Base-by-base conservation (phyloP, 208 protist species). In the Leishmania turanica region DNA sequence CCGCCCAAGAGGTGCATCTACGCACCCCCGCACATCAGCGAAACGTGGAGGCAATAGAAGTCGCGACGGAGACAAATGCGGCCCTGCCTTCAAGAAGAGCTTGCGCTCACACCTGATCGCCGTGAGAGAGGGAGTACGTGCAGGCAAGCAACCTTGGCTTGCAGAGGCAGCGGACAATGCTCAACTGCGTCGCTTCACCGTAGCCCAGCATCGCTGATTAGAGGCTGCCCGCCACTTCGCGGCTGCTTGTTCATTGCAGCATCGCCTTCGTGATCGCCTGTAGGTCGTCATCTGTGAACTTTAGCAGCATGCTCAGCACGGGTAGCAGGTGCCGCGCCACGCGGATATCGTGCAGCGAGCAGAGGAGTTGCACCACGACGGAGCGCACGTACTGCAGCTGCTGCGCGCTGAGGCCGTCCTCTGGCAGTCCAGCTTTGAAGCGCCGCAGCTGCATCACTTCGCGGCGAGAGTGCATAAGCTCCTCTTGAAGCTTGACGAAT, bases 321-420 rank as follows among this genome's bases (percentile, higher is more conserved):
- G 95, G 95, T 7, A 98, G 85, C 21, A 97, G 82, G 56, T 90
- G 88, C 81, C 83, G 82, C 6, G 87, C 84, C 9, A 97, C 87
- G 53, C 54, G 71, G 1, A 82, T 78, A 58, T 97, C 88, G 53
- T 65, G 77, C 27, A 83, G 80, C n/a, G 88, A 86, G 80, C 89
- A 93, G 21, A 98, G 85, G 1, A 96, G 75, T 65, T 91, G 90
- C 45, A 96, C 84, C 51, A 98, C 79, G 47, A 97, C 85, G 53
- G 90, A 92, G 34, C 79, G 81, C 11, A 97, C 58, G 80, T 98
- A 98, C 37, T 80, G 77, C 17, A 90, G 69, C 71, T 96, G 93
- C 54, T 97, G 89, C 40, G 74, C 80, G 13, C 91, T 84, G 19
- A 97, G 76, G 5, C 83, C 84, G 4, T 87, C 84, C 3, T 24